These are phyloP conservation scores for Beauveria brongniartii DNA, from an alignment of 2,329 filamentous ascomycete genomes.

Conservation along the genomic window DNA sequence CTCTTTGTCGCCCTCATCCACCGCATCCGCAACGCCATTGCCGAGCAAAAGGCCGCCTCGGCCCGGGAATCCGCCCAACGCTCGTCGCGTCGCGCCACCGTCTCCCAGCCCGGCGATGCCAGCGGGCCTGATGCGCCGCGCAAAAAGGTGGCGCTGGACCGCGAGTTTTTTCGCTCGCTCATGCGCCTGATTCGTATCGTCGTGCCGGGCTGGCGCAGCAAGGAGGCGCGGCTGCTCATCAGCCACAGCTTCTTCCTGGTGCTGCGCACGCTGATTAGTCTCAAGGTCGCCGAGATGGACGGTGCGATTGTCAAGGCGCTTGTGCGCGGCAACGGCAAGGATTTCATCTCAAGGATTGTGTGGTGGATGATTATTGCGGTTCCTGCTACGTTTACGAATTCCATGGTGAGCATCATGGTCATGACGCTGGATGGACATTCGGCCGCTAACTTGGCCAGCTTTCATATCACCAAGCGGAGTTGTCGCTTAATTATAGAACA, in stretches of 20 bases:
- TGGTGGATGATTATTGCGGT: conserved; percentile 99
- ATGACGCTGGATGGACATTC: background rate
- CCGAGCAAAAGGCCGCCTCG: conserved; percentile 84
- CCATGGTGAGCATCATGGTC: conserved; percentile 62
- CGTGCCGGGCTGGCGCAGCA: conserved; percentile 81
- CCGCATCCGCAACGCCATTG: conserved; percentile 83
- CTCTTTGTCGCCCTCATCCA: conserved; percentile 74
- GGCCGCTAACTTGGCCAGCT: conserved; percentile 44
- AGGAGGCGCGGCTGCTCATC: conserved; percentile 75
- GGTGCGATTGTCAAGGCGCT: conserved; percentile 86
- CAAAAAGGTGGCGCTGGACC: conserved; percentile 86
- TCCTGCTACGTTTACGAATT: conserved; percentile 96
- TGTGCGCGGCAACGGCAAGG: conserved; percentile 82
- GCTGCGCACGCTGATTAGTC: conserved; percentile 79
- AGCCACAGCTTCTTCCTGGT: conserved; percentile 94
- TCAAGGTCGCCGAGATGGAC: conserved; percentile 95
- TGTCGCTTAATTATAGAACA: conserved; percentile 87
- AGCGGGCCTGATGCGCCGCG: conserved; percentile 33
- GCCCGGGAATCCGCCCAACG: conserved; percentile 55
- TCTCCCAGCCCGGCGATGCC: conserved; percentile 27
- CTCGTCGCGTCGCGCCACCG: conserved; percentile 39
- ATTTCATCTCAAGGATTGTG: conserved; percentile 78
- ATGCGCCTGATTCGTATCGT: conserved; percentile 75
- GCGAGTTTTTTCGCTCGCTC: conserved; percentile 70
- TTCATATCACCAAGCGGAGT: conserved; percentile 92